Percentiles rank a stretch among this genome's conserved stretches.
Evolutionary conservation across 768 basidiomycete genomes (phyloP).

Genomic region (Mycena polygramma): DNA sequence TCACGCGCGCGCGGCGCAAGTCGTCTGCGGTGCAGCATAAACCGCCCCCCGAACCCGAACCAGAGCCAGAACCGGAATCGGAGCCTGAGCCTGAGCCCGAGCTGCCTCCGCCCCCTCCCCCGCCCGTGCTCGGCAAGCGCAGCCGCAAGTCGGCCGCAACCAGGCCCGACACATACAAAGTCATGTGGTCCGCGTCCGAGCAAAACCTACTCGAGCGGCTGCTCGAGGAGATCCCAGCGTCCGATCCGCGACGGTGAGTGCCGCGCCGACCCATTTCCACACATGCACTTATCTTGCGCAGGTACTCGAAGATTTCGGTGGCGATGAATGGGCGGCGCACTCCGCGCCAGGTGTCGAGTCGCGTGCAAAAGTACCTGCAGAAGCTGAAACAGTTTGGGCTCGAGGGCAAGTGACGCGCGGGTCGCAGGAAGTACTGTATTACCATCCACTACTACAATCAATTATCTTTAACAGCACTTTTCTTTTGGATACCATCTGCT

Average conservation of each 20-base stretch:
- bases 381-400: conserved; percentile 84
- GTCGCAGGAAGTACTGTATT: no score
- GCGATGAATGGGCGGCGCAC: conserved; percentile 86
- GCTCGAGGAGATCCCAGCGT: conserved; percentile 81
- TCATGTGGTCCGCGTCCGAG: conserved; percentile 81
- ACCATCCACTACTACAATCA: no score
- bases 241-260: conserved; percentile 78
- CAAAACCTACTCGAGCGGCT: conserved; percentile 83
- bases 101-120: neutral
- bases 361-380: conserved; percentile 90
- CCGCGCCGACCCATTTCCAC: no score
- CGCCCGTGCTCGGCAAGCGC: conserved; percentile 32
- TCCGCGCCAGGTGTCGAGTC: conserved; percentile 87
- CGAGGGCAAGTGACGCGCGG: neutral
- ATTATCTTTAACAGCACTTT: no score
- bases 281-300: conserved; percentile 41
- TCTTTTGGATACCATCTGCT: no score
- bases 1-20: conserved; percentile 8
- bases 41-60: neutral
- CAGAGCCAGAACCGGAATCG: neutral
- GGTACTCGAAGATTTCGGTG: conserved; percentile 85
- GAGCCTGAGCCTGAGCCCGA: conserved; percentile 3
- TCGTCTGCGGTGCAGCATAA: neutral
- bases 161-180: conserved; percentile 85
- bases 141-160: conserved; percentile 36